Evolutionary conservation across 2,329 filamentous ascomycete species (phyloP), one percentile per base, ranked within the genome.

Genomic region (Ophiocordyceps camponoti-floridani): DNA sequence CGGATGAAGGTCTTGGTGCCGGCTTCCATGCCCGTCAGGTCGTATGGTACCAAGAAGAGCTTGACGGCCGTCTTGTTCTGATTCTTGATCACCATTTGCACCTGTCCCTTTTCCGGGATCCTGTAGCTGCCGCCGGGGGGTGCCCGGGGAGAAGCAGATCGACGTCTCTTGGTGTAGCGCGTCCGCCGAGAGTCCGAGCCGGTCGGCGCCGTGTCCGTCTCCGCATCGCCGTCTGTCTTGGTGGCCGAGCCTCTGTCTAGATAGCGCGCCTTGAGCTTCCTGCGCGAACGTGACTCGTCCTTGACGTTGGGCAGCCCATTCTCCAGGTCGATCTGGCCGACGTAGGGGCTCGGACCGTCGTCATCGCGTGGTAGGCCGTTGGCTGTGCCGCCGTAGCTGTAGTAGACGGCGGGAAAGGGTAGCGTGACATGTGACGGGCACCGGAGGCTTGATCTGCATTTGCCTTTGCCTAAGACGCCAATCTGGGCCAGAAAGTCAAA

Each of bases 41-140:
- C 87, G 53, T 96, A 98, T 0, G 89, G 91, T 3, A 98, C 77
- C 23, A 96, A 70, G 53, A 96, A 96, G 0, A 98, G 69, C 60
- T 98, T 96, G 45, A 96, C 89, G 1, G 91, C 91, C 4, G 91
- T 96, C 58, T 96, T 96, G 65, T 96, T 94, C 14, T 88, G 89
- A 54, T 96, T 98, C 60, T 96, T 96, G 59, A 98, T 85, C 49
- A 98, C 82, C 50, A 98, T 94, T 55, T 98, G 91, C 13, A 98
- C 69, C 61, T 96, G 91, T 0, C 91, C 91, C 59, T 88, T 83
- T 56, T 91, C 81, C 0, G 91, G 91, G 44, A 98, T 94, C 40
- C 91, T 81, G 59, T 96, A 98, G 56, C 84, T 85, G 33, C 91
- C 89, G 8, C 87, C 86, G 0, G 85, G 83, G 0, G 87, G 84